These are phyloP conservation scores for Globisporangium cystogenes DNA, from an alignment of 352 stramenopile genomes.

Conservation along the genomic window DNA sequence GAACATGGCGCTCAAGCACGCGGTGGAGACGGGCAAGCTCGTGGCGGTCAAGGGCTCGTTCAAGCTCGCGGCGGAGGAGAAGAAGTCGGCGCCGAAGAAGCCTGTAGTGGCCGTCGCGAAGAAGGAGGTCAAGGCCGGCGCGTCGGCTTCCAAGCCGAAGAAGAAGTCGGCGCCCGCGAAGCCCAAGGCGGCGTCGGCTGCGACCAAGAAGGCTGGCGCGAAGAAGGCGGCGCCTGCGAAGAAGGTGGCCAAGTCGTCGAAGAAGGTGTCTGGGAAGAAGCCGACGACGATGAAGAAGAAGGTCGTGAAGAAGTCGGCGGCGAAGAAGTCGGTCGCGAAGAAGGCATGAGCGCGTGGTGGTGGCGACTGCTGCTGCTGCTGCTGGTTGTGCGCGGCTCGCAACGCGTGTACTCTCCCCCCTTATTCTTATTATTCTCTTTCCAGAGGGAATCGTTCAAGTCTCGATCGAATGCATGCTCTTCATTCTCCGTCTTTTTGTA, in stretches of 20 bases:
- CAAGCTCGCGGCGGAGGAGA: conserved; percentile 91
- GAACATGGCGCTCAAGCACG: conserved; percentile 89
- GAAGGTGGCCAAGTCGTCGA: conserved; percentile 21
- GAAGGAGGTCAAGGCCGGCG: conserved; percentile 27
- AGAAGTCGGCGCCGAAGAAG: conserved; percentile 68
- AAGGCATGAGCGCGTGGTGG: conserved; percentile 17
- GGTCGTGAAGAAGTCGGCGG: conserved; percentile 10
- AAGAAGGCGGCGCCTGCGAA: conserved; percentile 68
- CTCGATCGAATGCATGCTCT: conserved; percentile 16
- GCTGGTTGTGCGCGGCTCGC: not conserved
- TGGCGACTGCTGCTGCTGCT: not conserved
- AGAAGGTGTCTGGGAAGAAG: conserved; percentile 22
- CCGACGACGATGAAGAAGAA: conserved; percentile 12
- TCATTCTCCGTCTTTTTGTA: not conserved
- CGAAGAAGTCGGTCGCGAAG: conserved; percentile 15
- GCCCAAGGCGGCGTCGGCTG: conserved; percentile 25
- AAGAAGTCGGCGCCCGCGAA: conserved; percentile 62
- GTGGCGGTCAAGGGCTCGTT: conserved; percentile 93
- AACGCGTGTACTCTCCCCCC: conserved; percentile 8
- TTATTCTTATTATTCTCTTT: conserved; percentile 61
- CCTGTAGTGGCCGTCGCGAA: conserved; percentile 22
- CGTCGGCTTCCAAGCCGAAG: conserved; percentile 32
- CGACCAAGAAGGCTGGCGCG: conserved; percentile 40
- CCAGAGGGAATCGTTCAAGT: conserved; percentile 24
- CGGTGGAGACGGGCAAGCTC: conserved; percentile 85